Base-by-base conservation (phyloP, 2,329 filamentous ascomycete genomes). In the Chrysoporthe puriensis region DNA sequence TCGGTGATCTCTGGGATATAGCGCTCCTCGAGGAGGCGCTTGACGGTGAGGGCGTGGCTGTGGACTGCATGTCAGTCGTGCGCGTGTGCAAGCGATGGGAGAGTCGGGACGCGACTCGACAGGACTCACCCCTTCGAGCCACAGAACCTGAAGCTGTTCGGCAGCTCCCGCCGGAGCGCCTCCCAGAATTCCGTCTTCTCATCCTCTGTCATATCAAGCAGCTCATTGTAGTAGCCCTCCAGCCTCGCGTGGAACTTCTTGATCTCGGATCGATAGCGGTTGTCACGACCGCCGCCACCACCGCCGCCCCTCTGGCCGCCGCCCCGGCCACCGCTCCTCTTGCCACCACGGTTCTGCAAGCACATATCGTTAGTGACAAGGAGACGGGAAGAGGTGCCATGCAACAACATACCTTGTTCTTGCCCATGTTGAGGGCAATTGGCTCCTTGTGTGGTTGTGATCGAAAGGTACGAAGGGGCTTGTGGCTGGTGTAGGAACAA, bases 81-180 rank as follows among this genome's bases (percentile, higher is more conserved):
- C 9, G 57, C 4, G 21, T 1, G 57, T 14, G 34, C 2, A 11
- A 2, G 36, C n/a, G 14, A 60, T 16, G 40, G 42, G n/a, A 18
- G 9, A 18, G 21, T 6, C 18, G 26, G 16, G 7, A 32, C 26
- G 26, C 21, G 42, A 40, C 36, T 14, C 32, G 54, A 9, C 11
- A 18, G 76, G 18, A 63, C 46, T 26, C 18, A 93, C 90, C 93
- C 92, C 85, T 95, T 96, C 59, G 94, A 97, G 48, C 96, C 96
- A 69, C 94, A 96, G 81, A 99, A 99, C 70, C 96, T 90, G 83
- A 98, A 99, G 80, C 94, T 97, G 82, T 97, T 98, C 66, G 96
- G 96, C 62, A 99, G 83, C 77, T 98, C 94, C 71, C 90, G 88
- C 75, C 89, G 88, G 77, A 98, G 83, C 0, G 91, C 88, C 48